phyloP scores from a whole-genome alignment of 2,329 filamentous ascomycete genomes.

The Exophiala sp. region DNA sequence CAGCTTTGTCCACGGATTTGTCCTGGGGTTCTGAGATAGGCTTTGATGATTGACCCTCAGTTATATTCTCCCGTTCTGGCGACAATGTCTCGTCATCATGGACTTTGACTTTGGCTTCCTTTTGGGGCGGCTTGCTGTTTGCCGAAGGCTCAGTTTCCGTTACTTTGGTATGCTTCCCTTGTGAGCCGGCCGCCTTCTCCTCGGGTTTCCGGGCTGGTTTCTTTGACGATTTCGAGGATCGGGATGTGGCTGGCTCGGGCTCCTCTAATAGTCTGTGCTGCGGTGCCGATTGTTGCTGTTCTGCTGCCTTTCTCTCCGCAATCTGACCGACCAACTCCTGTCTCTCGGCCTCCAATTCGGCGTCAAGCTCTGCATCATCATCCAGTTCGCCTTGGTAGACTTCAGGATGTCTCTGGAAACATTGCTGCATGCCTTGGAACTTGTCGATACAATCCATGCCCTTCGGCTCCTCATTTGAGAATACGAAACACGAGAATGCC shows the following conservation, averaged over 20 bases:
- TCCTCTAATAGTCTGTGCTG: constrained; percentile 22
- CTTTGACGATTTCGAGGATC: not conserved
- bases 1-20: not conserved
- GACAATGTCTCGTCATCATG: constrained; percentile 11
- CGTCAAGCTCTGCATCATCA: constrained; percentile 62
- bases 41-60: constrained; percentile 9
- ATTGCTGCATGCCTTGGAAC: constrained; percentile 97
- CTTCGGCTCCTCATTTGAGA: constrained; percentile 89
- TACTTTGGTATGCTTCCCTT: not conserved
- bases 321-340: constrained; percentile 28
- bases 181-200: not conserved
- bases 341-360: constrained; percentile 35
- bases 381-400: constrained; percentile 86
- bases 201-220: not conserved
- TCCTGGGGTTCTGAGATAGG: not conserved
- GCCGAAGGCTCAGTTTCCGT: not conserved
- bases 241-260: constrained; percentile 11
- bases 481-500: constrained; percentile 98
- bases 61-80: constrained; percentile 11
- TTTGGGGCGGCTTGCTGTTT: not conserved
- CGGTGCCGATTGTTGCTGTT: constrained; percentile 7
- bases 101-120: constrained; percentile 7
- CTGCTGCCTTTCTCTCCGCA: constrained; percentile 26
- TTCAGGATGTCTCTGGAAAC: constrained; percentile 89
- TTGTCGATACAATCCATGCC: constrained; percentile 97